Evolutionary conservation across 768 basidiomycete genomes (phyloP).

Genomic region (Naganishia randhawae): DNA sequence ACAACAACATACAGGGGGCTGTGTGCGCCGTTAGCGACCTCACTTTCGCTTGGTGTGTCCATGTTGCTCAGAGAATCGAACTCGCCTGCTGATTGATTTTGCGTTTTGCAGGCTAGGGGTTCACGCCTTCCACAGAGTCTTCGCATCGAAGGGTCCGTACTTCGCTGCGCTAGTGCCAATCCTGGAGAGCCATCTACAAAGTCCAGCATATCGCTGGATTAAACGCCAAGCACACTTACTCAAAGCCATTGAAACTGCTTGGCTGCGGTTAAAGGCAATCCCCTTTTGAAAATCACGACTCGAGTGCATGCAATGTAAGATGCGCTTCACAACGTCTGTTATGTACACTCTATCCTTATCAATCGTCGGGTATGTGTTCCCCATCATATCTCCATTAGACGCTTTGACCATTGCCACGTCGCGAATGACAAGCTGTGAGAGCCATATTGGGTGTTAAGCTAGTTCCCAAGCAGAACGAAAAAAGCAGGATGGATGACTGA

Average conservation of each 20-base stretch:
- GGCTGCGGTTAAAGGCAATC: not conserved
- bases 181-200: conserved; percentile 4
- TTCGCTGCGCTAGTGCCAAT: conserved; percentile 12
- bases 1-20: conserved; percentile 46
- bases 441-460: not conserved
- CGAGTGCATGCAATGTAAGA: not conserved
- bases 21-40: conserved; percentile 52
- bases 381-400: conserved; percentile 53
- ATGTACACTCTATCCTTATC: not conserved
- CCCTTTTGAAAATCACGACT: not conserved
- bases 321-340: not conserved
- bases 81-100: not conserved
- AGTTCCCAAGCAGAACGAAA: not conserved
- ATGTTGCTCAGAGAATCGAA: not conserved
- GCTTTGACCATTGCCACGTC: conserved; percentile 80
- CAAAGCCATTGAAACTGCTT: conserved; percentile 4
- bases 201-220: conserved; percentile 1
- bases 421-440: conserved; percentile 70
- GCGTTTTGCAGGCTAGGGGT: conserved; percentile 64
- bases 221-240: conserved; percentile 1
- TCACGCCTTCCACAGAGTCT: conserved; percentile 69
- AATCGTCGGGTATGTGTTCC: not conserved
- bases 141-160: conserved; percentile 48
- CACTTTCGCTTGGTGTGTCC: conserved; percentile 33
- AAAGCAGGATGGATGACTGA: conserved; percentile 32